Percentiles rank a stretch among this genome's conserved stretches.
phyloP scores from a whole-genome alignment of 2,329 filamentous ascomycete genomes.

The Tolypocladium tundrense region DNA sequence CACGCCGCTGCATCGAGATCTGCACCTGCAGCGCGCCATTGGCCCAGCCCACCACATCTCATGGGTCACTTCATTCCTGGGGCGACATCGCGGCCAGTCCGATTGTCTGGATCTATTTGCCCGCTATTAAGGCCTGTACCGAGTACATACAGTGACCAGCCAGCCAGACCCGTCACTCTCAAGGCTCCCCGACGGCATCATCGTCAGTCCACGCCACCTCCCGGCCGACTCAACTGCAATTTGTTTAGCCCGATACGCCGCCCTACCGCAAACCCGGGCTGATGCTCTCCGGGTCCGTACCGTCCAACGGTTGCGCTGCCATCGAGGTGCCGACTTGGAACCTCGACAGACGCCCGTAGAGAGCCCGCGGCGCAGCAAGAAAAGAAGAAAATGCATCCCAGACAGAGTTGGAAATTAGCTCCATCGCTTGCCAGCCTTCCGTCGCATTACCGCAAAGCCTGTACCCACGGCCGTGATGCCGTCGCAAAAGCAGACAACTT shows the following conservation, averaged over 20 bases:
- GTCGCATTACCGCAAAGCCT: neutral
- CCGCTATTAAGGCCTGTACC: neutral
- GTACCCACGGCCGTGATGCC: neutral
- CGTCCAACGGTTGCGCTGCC: neutral
- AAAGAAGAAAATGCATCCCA: neutral
- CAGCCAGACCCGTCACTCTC: neutral
- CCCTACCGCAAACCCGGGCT: neutral
- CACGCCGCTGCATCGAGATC: constrained; percentile 16
- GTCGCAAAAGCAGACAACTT: neutral
- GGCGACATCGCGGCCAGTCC: no score
- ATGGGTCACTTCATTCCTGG: neutral
- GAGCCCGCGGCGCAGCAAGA: neutral
- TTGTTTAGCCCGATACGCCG: neutral
- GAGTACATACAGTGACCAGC: neutral
- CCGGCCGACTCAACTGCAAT: neutral
- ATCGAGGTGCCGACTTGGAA: neutral
- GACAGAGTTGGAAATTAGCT: neutral
- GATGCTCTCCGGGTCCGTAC: neutral
- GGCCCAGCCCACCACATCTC: neutral
- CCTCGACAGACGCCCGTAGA: neutral
- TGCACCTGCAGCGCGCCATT: constrained; percentile 11
- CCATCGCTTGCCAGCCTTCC: neutral
- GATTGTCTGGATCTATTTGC: neutral
- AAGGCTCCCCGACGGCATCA: neutral
- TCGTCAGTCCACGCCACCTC: neutral